Evolutionary conservation across 805 yeast species (phyloP), one percentile per base, ranked within the genome.

Genomic region (Nakazawaea sp.): DNA sequence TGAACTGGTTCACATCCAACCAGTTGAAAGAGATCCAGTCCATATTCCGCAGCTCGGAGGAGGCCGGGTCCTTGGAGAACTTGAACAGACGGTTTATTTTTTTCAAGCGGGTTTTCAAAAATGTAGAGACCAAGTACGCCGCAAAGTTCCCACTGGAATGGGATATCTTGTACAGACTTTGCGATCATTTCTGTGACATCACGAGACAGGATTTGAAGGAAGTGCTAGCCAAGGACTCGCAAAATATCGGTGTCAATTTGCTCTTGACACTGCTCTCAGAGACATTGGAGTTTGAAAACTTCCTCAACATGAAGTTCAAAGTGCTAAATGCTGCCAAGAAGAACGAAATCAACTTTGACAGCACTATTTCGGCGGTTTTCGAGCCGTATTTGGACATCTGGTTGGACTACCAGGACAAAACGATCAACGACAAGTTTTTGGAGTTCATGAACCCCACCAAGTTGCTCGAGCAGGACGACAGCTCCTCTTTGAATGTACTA

Each of bases 61-160:
- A 92, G 58, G 98, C 98, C 0, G 97, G 97, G 1, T 81, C 94
- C 4, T 61, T 92, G 42, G 98, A 92, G 42, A 92, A 92, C 56
- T 59, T 92, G 35, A 70, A 76, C 21, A 65, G 97, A 46, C 65
- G 98, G 33, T 92, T 77, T 55, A 72, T 88, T 23, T 90, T 82
- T 55, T 84, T 86, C 58, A 79, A 81, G 46, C 78, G 83, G 46
- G 70, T 85, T 1, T 59, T 90, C 42, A 70, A 69, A 36, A 66
- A 69, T 27, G 75, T 78, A 46, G 78, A 76, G 42, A 55, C 73
- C 1, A 68, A 66, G 23, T 75, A 71, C 46, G 52, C 66, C 1
- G 47, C 56, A 6, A 64, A 68, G 24, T 92, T 92, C 58, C 92
- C 94, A 0, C 52, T 64, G 2, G 60, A 58, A 2, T 92, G 97